Base-by-base conservation (phyloP, 768 basidiomycete genomes). In the Gloeophyllum trabeum region DNA sequence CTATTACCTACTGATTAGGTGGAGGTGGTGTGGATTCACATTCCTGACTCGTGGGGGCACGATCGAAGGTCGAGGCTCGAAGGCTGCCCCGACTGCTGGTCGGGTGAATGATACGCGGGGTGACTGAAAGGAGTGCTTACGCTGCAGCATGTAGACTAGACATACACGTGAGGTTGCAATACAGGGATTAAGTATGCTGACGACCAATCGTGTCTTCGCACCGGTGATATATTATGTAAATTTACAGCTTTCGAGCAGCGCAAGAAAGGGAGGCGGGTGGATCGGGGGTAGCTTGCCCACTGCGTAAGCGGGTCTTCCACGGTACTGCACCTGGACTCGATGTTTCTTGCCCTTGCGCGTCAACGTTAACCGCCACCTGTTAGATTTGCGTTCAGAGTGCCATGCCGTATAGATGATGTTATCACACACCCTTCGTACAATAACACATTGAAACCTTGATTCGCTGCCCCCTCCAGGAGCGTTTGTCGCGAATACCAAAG, bases 271-370 rank as follows among this genome's bases (percentile, higher is more conserved):
- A 19, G 80, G 79, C 14, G 64, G 65, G 24, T 66, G 65, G 19
- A 54, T 58, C 42, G 58, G 45, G n/a, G 70, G 66, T 20, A 67
- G 45, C 49, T 75, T 67, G 24, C 73, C 75, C 0, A 63, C 54
- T 35, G 71, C 66, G 47, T 64, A 73, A 38, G 79, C 85, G 14
- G 81, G 79, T 46, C 79, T 69, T 4, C 76, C 85, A 43, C 57
- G 68, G 58, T 89, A 88, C 45, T 72, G 69, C 16, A 88, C 73
- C 54, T 84, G 75, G 26, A 84, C 64, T 22, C 86, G 73, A 59
- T 80, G 67, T 24, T 61, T 62, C 51, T 75, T 76, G 41, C 71
- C 77, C 51, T 66, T 73, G 43, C 82, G 79, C 51, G 77, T 67
- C 19, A 80, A 58, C 4, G 80, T 84, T 40, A 82, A 53, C 25